phyloP scores from a whole-genome alignment of 129 eudicot species.

The Centaurea solstitialis region DNA sequence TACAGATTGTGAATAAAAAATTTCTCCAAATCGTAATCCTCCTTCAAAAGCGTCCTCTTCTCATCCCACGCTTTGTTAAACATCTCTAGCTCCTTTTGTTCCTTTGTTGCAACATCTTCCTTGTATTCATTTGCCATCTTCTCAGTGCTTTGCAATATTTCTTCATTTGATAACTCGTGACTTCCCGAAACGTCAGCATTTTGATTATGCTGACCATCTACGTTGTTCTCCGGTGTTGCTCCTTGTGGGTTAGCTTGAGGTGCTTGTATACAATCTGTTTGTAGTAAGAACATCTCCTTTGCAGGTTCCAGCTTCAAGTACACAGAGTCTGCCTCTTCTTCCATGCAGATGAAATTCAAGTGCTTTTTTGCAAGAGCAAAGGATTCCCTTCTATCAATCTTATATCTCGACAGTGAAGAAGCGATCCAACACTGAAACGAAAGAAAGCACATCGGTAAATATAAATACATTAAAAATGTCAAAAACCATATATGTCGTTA shows the following conservation, averaged over 20 bases:
- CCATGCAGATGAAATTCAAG: constrained; percentile 53
- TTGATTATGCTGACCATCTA: background rate
- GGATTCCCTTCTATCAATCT: constrained; percentile 56
- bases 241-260: constrained; percentile 13
- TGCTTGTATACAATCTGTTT: constrained; percentile 11
- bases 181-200: background rate
- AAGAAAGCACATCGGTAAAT: constrained; percentile 1
- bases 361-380: constrained; percentile 55
- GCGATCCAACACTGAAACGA: constrained; percentile 78
- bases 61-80: constrained; percentile 12
- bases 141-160: background rate
- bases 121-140: background rate
- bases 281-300: constrained; percentile 43
- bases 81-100: constrained; percentile 7
- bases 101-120: constrained; percentile 3
- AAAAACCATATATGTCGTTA: background rate
- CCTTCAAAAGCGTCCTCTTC: constrained; percentile 2
- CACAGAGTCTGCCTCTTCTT: constrained; percentile 43
- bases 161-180: constrained; percentile 18
- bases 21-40: background rate
- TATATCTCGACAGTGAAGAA: constrained; percentile 43
- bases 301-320: constrained; percentile 42
- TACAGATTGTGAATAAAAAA: background rate
- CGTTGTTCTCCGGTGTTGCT: constrained; percentile 12
- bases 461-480: background rate